Base-by-base conservation (phyloP, 1,284 basidiomycete genomes). In the Ganoderma multipileum region DNA sequence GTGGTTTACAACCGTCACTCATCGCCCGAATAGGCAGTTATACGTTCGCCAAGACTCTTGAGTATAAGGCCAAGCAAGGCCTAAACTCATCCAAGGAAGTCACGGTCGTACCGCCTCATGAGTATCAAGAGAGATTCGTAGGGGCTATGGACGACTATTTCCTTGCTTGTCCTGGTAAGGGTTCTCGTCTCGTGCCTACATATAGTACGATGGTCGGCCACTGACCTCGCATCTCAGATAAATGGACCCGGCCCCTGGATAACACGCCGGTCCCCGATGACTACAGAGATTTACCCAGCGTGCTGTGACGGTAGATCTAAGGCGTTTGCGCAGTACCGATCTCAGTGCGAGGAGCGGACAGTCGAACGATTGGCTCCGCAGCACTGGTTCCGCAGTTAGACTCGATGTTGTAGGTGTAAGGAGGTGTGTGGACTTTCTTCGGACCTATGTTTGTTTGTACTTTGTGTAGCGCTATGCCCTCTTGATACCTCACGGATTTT, bases 1-100 rank as follows among this genome's bases (percentile, higher is more conserved):
- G 6, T 30, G 20, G 30, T 60, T 30, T 28, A 60, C 41, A 28
- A 11, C 1, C 7, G 18, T 20, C 64, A 23, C 33, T 59, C 52
- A 57, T 57, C 16, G 54, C 65, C 55, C 18, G 18, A n/a, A 41
- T 47, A 90, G 88, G 89, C 33, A 92, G 90, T 72, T 92, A 91
- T 75, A 92, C 90, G 0, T 91, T 92, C 73, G 91, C 91, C 0
- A 93, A 92, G 79, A 92, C 91, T 0, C 79, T 93, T 12, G 91
- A 93, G 77, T 91, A 91, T 79, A 93, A 92, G 76, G 91, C 90
- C 9, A 93, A 93, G 76, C 89, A 91, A 64, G 88, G 87, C 23
- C 81, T 92, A 5, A 87, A 87, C 66, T 82, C 87, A 8, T 68
- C 85, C 6, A 91, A 91, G 75, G 89, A 92, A 59, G 86, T 91